Percentiles rank a stretch among this genome's conserved stretches.
These are phyloP conservation scores for Angomonas ambiguus DNA, from an alignment of 208 protist species.

Conservation along the genomic window DNA sequence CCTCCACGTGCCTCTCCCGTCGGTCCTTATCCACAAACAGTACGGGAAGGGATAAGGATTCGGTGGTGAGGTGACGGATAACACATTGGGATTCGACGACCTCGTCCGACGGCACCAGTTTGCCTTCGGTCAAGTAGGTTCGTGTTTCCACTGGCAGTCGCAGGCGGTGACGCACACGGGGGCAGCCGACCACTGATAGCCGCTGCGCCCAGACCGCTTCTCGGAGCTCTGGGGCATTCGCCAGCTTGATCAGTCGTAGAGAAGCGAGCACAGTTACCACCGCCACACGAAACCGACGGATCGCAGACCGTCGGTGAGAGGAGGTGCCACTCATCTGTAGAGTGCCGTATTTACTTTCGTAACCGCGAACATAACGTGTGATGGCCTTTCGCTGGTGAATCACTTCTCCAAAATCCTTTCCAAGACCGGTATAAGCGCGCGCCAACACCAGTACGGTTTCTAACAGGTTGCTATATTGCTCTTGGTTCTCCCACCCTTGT, in stretches of 20 bases:
- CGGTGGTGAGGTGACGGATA: neutral
- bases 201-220: slow-evolving; percentile 12
- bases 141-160: slow-evolving; percentile 25
- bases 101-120: neutral
- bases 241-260: slow-evolving; percentile 18
- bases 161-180: slow-evolving; percentile 18
- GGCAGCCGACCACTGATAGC: slow-evolving; percentile 9
- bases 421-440: slow-evolving; percentile 33
- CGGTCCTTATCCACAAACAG: slow-evolving; percentile 5
- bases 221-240: neutral
- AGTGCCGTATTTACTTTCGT: neutral
- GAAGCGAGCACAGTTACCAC: slow-evolving; percentile 40
- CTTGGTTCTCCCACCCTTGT: neutral
- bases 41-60: neutral
- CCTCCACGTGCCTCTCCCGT: neutral
- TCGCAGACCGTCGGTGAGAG: neutral
- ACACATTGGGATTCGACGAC: neutral
- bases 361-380: slow-evolving; percentile 16
- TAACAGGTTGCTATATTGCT: slow-evolving; percentile 1
- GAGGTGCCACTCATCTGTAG: neutral
- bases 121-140: slow-evolving; percentile 1
- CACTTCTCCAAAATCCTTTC: slow-evolving; percentile 37
- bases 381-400: slow-evolving; percentile 38
- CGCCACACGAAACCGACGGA: slow-evolving; percentile 19
- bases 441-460: slow-evolving; percentile 13